Percentiles rank a stretch among this genome's conserved stretches.
Evolutionary conservation across 768 basidiomycete genomes (phyloP).

Genomic region (Cystobasidium ongulense): DNA sequence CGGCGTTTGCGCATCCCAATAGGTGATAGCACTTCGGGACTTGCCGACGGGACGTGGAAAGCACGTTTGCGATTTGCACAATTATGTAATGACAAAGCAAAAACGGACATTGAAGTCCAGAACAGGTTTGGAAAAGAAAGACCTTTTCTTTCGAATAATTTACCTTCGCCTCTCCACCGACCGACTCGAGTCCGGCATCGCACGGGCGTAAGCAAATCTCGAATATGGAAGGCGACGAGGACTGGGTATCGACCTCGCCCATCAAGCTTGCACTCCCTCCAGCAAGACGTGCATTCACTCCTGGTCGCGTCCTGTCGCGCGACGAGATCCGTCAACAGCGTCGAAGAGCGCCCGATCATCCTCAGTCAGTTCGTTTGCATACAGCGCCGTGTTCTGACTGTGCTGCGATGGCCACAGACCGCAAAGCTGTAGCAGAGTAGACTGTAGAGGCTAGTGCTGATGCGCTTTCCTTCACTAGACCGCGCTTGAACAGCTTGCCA

Average conservation of each 20-base stretch:
- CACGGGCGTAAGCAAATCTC: too few species aligned
- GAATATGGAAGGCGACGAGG: not conserved
- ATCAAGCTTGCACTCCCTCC: not conserved
- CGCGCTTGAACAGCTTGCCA: not conserved
- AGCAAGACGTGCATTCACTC: not conserved
- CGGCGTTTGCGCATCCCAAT: too few species aligned
- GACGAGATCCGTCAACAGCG: constrained; percentile 16
- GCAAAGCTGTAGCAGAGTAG: not conserved
- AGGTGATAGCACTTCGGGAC: too few species aligned
- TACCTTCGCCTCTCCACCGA: not conserved
- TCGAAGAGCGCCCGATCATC: not conserved
- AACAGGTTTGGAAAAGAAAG: too few species aligned
- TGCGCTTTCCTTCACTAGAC: not conserved
- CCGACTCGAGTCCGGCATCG: too few species aligned
- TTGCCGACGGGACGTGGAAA: too few species aligned
- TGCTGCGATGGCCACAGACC: too few species aligned
- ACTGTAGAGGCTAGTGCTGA: not conserved
- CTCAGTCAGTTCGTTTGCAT: too few species aligned
- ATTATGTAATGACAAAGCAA: too few species aligned
- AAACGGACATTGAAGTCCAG: too few species aligned
- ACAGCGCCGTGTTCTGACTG: not conserved
- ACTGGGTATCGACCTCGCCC: constrained; percentile 28
- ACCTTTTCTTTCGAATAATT: too few species aligned
- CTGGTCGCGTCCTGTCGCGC: constrained; percentile 22
- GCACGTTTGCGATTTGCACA: too few species aligned